Base-by-base conservation (phyloP, 1,139 yeast genomes). In the Yamadazyma pseudoaaseri region DNA sequence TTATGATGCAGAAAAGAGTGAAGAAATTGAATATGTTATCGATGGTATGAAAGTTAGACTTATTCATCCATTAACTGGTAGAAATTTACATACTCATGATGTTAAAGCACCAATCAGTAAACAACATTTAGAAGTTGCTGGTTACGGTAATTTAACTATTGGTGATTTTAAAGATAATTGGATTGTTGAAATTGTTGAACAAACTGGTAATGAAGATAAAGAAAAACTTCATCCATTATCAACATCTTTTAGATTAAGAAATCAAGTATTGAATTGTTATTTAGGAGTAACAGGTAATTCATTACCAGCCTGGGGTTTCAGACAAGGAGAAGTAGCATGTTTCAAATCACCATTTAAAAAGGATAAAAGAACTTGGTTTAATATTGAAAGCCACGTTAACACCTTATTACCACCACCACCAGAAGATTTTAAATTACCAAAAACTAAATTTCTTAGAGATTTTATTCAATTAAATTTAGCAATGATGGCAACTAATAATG, bases 281-380 rank as follows among this genome's bases (percentile, higher is more conserved):
- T 73, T 94, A 52, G 83, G 87, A 43, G 90, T 89, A 36, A 74
- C 94, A 30, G 96, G 96, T 42, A 66, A 68, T 48, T 61, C 73
- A 34, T 75, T 89, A 48, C 99, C 99, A 29, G 89, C 80, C 36
- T 94, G 99, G 99, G 99, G 99, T 44, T 94, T 87, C 77, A 81
- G 94, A 63, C 99, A 94, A 69, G 92, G 95, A 51, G 99, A 94
- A 67, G 94, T 92, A 45, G 83, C 81, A 5, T 94, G 99, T 65
- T 69, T 79, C 56, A 81, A 79, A 49, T 73, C 73, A 49, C 85
- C 95, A 30, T 80, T 84, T 59, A 71, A 62, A 38, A 83, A 94
- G 58, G 97, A 94, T 62, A 87, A 86, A 70, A 76, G 94, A 65
- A 87, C 97, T 20, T 92, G 97, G 97, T 94, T 98, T 97, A 92